These are phyloP conservation scores for Cyathus striatus DNA, from an alignment of 768 basidiomycete genomes.

Conservation along the genomic window DNA sequence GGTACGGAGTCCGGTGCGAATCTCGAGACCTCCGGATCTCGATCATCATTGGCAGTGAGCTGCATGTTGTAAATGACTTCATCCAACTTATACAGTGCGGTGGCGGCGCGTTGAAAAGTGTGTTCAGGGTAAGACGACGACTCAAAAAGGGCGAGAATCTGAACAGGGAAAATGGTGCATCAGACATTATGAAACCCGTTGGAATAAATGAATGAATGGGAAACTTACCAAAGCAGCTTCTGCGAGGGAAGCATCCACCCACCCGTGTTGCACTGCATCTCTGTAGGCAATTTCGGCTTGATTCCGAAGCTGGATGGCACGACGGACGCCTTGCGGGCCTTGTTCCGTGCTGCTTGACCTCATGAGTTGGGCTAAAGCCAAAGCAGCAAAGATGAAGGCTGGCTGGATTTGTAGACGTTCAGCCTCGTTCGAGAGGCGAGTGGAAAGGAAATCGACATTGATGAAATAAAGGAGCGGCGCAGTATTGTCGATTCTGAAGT, in stretches of 20 bases:
- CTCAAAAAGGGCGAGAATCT: constrained; percentile 79
- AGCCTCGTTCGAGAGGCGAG: constrained; percentile 45
- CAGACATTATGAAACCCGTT: neutral
- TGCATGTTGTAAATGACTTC: constrained; percentile 52
- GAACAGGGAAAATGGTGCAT: neutral
- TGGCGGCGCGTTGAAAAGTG: constrained; percentile 45
- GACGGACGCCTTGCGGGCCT: constrained; percentile 45
- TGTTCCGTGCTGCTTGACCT: constrained; percentile 64
- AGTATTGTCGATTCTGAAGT: constrained; percentile 54
- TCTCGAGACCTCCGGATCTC: constrained; percentile 45
- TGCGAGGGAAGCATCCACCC: constrained; percentile 61
- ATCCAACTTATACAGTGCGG: constrained; percentile 57
- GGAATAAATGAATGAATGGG: neutral
- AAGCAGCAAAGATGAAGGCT: constrained; percentile 58
- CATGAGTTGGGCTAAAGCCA: constrained; percentile 71
- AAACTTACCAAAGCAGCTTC: constrained; percentile 61
- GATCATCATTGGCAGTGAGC: constrained; percentile 52
- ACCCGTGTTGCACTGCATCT: constrained; percentile 40
- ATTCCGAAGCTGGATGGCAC: constrained; percentile 53
- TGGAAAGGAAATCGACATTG: constrained; percentile 49
- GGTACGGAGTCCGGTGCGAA: constrained; percentile 53
- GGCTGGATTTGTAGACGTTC: constrained; percentile 60
- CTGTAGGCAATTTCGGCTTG: constrained; percentile 53
- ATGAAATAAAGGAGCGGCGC: constrained; percentile 69
- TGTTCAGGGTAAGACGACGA: constrained; percentile 68